phyloP scores from a whole-genome alignment of 1,139 yeast genomes.

The Saccharomyces hybrid region DNA sequence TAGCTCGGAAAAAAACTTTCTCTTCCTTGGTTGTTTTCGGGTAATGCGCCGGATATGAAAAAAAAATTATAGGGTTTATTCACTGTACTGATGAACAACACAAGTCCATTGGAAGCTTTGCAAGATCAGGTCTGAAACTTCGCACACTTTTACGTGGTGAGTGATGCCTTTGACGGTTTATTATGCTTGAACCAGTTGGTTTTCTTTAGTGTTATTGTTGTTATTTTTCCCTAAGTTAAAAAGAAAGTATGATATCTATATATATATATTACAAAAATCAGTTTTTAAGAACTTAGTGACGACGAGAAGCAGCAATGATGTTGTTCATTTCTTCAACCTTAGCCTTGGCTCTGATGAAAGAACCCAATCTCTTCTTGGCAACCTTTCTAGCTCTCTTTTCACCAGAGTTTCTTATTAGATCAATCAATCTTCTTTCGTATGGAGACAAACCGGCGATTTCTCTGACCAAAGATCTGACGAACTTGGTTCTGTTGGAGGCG shows the following conservation, averaged over 20 bases:
- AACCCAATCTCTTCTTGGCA: conserved; percentile 99
- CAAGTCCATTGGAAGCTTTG: background rate
- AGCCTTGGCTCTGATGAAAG: conserved; percentile 98
- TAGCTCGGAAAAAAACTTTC: background rate
- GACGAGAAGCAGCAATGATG: conserved; percentile 97
- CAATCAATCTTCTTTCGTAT: conserved; percentile 99
- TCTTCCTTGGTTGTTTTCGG: background rate
- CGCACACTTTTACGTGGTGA: background rate
- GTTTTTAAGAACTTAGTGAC: conserved; percentile 39
- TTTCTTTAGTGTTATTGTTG: background rate
- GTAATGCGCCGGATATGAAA: background rate
- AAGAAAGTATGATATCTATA: background rate
- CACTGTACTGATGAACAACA: background rate
- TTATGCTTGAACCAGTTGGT: background rate
- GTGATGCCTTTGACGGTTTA: background rate
- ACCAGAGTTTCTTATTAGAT: conserved; percentile 99
- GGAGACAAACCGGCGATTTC: conserved; percentile 99
- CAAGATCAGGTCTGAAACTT: background rate
- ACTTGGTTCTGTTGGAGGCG: conserved; percentile 88
- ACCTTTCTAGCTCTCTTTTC: conserved; percentile 99
- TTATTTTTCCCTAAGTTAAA: background rate
- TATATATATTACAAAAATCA: conserved; percentile 6
- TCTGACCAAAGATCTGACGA: conserved; percentile 90
- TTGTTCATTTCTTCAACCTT: conserved; percentile 98
- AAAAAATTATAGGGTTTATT: background rate